phyloP scores from a whole-genome alignment of 202 grass and related monocot genomes.

The Elaeis oleifera region DNA sequence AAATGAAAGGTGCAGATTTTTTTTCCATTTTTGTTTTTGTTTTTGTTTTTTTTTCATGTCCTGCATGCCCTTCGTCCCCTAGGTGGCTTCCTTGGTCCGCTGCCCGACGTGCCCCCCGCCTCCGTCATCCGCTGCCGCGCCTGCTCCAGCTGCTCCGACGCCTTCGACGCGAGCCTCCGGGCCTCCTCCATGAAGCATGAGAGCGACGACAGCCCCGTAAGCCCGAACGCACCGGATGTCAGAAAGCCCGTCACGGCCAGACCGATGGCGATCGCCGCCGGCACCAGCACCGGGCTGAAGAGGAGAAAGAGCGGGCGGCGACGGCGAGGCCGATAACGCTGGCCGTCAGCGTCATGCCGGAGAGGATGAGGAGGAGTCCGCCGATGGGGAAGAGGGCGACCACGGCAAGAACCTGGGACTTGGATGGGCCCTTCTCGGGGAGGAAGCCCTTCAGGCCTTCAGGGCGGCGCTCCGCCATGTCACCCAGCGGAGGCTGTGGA shows the following conservation, averaged over 20 bases:
- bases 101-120: constrained; percentile 43
- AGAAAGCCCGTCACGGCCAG: constrained; percentile 74
- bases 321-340: constrained; percentile 67
- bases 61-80: constrained; percentile 53
- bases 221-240: constrained; percentile 64
- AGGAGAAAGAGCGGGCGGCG: constrained; percentile 67
- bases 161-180: constrained; percentile 38
- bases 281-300: constrained; percentile 85
- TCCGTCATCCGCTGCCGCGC: constrained; percentile 53
- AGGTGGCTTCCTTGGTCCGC: constrained; percentile 40
- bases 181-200: constrained; percentile 39
- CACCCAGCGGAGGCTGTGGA: constrained; percentile 18
- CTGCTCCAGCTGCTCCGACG: constrained; percentile 58
- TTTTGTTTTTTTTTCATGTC: background rate
- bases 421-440: constrained; percentile 48
- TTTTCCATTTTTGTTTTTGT: too few species aligned
- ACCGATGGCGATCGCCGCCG: constrained; percentile 67
- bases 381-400: constrained; percentile 85
- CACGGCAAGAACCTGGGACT: constrained; percentile 76
- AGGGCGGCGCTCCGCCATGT: constrained; percentile 11
- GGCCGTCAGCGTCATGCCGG: constrained; percentile 48
- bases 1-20: too few species aligned
- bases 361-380: constrained; percentile 63
- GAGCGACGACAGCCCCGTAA: constrained; percentile 63
- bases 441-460: constrained; percentile 44